These are phyloP conservation scores for Mortierella sp. DNA, from an alignment of 371 early-diverging fungal species.

Conservation along the genomic window DNA sequence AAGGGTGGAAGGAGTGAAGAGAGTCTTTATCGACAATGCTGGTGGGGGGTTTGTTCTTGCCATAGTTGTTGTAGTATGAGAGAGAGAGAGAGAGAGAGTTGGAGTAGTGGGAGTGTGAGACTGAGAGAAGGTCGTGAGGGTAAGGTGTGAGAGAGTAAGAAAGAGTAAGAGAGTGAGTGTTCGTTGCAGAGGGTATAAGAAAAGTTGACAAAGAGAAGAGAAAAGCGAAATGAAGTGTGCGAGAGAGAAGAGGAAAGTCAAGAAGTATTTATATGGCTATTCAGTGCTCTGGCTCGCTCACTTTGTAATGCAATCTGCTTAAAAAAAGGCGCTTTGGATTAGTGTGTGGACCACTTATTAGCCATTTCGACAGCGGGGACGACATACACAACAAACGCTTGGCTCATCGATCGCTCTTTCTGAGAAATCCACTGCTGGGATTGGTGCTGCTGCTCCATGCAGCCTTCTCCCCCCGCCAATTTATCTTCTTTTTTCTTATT, in stretches of 20 bases:
- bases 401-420: conserved; percentile 8
- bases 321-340: not conserved
- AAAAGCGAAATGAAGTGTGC: not conserved
- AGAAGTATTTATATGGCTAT: not conserved
- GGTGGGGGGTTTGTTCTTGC: conserved; percentile 15
- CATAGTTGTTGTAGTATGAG: conserved; percentile 16
- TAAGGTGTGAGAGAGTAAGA: not conserved
- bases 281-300: not conserved
- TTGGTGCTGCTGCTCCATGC: not conserved
- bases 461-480: conserved; percentile 1
- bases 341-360: not conserved
- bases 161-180: not conserved
- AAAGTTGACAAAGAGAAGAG: not conserved
- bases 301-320: not conserved
- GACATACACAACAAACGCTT: not conserved
- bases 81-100: not conserved
- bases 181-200: not conserved
- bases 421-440: not conserved
- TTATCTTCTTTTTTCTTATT: not conserved
- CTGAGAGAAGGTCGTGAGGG: no score
- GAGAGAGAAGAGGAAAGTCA: not conserved
- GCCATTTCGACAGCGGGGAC: not conserved
- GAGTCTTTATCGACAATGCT: conserved; percentile 27
- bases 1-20: conserved; percentile 36
- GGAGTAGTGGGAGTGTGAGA: not conserved